Conservation (phyloP, 345 rosid genomes). For the Populus simonii region DNA sequence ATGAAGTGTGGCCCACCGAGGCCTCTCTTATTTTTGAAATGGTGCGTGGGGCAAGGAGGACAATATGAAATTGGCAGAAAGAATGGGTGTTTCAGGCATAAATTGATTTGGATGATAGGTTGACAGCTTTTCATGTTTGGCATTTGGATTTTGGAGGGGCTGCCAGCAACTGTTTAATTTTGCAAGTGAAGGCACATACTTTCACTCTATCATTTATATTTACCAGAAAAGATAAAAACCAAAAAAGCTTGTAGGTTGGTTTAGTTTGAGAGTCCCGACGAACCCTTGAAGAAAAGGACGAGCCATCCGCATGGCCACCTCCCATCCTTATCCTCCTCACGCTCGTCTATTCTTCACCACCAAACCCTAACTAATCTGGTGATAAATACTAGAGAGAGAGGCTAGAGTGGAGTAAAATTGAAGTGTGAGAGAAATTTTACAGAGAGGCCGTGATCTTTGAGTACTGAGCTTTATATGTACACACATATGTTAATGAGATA, state of each 20-base stretch:
- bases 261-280: not conserved
- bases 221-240: not conserved
- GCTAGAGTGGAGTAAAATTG: not conserved
- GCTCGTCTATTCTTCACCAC: constrained; percentile 29
- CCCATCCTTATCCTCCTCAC: constrained; percentile 9
- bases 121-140: constrained; percentile 35
- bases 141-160: constrained; percentile 25
- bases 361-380: constrained; percentile 33
- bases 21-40: not conserved
- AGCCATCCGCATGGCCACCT: constrained; percentile 30
- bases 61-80: constrained; percentile 8
- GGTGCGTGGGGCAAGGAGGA: not conserved
- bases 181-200: not conserved
- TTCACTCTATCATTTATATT: not conserved
- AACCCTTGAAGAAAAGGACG: constrained; percentile 28
- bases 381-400: not conserved
- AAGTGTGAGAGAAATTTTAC: too few species aligned
- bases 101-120: constrained; percentile 24
- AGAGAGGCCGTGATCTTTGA: too few species aligned
- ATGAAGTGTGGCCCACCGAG: not conserved
- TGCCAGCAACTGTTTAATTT: constrained; percentile 19
- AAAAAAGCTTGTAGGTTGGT: not conserved
- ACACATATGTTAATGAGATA: not conserved
- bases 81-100: constrained; percentile 17
- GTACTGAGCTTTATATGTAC: not conserved